Base-by-base conservation (phyloP, 139 green algal genomes). In the Marvania coccoides region DNA sequence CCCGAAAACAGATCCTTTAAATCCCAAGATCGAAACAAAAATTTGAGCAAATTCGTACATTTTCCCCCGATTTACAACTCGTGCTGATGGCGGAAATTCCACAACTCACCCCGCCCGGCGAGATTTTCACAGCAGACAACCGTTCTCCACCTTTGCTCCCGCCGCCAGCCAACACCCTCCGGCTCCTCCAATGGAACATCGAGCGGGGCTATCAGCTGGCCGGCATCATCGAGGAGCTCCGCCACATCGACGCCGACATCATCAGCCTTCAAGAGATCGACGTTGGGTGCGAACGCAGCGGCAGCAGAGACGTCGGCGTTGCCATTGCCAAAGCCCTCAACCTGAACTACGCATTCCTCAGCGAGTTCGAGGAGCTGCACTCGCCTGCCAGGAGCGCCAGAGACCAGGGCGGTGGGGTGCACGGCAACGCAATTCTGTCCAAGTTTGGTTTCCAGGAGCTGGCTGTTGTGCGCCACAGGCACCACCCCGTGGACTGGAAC, bases 161-260 rank as follows among this genome's bases (percentile, higher is more conserved):
- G 46, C 2, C 47, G 24, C 9, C 15, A 42, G n/a, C 3, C 19
- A 9, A 2, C 29, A 7, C 63, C 4, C 36, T 74, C 40, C 60
- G 40, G 45, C 47, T 87, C 13, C 5, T 81, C 53, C 74, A 89
- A 60, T 92, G 85, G 85, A 93, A 93, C 67, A 87, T 93, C n/a
- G 90, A 96, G 72, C 73, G 90, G 0, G 90, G 90, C 8, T 95
- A 95, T 62, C 72, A 96, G 76, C 78, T 96, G 30, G 46, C 73
- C 5, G 71, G 73, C 0, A 73, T 96, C 13, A 84, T 95, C 23
- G 51, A 75, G 36, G 81, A 90, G 73, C 68, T 96, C 19, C 55
- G 70, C 30, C 8, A 33, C 1, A 29, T 90, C 0, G 70, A 95
- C 60, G 87, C 87, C 5, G 87, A 94, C 45, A 65, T 94, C 9